Base-by-base conservation (phyloP, 768 basidiomycete genomes). In the Boletus huronensis region DNA sequence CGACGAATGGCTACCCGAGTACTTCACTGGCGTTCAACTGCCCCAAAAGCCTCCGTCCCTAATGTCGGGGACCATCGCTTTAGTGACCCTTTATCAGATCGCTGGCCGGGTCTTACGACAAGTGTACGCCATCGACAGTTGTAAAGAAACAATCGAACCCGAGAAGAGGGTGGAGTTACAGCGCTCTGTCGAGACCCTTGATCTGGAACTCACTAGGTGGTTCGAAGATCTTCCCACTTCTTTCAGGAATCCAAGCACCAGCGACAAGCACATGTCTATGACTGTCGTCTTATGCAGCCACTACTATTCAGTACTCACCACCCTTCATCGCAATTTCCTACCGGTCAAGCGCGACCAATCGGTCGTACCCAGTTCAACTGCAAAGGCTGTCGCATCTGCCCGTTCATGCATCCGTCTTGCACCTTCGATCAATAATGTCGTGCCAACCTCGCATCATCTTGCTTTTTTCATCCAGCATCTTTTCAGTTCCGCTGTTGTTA, bases 381-480 rank as follows among this genome's bases (percentile, higher is more conserved):
- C 79, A 23, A 92, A 89, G 66, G 92, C 91, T 3, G 86, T 93
- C 43, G 82, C 86, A 25, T 89, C 89, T 42, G 91, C 92, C 28
- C 86, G 91, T 5, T 89, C 85, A 29, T 93, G 88, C 70, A 91
- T 93, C 53, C 83, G 84, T 26, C 81, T 93, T 23, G 91, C 91
- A 3, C 87, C 90, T 36, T 88, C 89, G 3, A 88, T 93, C 76
- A 88, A 83, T 67, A 84, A 88, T 62, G 82, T 86, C 44, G 90
- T 93, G 2, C 90, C 91, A 9, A 79, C 88, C 13, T 93, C 92
- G 14, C 90, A 92, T 61, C 89, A 92, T 67, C 79, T 93, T 41
- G 89, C 90, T 5, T 90, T 92, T 72, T 92, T 88, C 78, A 90
- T 93, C 39, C 92, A 94, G 62, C 89, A 90, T 60, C 77, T 93